Conservation (phyloP, 768 basidiomycete genomes). For the Amanita molliuscula region DNA sequence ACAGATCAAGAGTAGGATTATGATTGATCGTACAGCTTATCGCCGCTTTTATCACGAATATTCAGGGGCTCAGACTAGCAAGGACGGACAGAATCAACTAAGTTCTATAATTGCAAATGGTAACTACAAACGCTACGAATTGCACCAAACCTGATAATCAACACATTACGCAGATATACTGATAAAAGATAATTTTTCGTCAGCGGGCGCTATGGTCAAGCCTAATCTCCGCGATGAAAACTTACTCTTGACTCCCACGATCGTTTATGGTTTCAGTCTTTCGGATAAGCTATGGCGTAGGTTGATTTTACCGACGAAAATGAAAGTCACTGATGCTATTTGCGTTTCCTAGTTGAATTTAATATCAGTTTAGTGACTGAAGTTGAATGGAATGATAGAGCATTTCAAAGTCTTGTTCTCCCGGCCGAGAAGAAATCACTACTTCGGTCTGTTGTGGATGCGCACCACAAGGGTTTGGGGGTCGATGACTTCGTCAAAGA, state of each 20-base stretch:
- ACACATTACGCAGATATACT: neutral
- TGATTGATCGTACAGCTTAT: slow-evolving; percentile 53
- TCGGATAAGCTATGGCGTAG: slow-evolving; percentile 48
- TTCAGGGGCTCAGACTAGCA: slow-evolving; percentile 26
- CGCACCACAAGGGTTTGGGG: slow-evolving; percentile 40
- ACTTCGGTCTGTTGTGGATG: slow-evolving; percentile 45
- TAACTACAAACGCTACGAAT: neutral
- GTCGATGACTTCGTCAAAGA: slow-evolving; percentile 57
- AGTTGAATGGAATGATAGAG: slow-evolving; percentile 48
- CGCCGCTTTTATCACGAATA: slow-evolving; percentile 42
- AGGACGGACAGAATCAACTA: neutral
- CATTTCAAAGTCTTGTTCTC: slow-evolving; percentile 53
- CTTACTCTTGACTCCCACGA: slow-evolving; percentile 42
- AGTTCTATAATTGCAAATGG: neutral
- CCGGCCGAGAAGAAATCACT: slow-evolving; percentile 41
- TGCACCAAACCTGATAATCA: neutral
- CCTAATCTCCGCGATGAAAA: slow-evolving; percentile 39
- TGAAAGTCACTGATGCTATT: neutral
- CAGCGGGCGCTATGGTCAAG: neutral
- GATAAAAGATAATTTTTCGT: neutral
- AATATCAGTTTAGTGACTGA: slow-evolving; percentile 41
- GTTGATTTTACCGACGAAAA: slow-evolving; percentile 13
- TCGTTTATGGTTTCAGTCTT: slow-evolving; percentile 56
- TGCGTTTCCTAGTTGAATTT: slow-evolving; percentile 41
- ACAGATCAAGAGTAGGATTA: slow-evolving; percentile 46